Conservation (phyloP, 768 basidiomycete species). For the Trametes gibbosa region DNA sequence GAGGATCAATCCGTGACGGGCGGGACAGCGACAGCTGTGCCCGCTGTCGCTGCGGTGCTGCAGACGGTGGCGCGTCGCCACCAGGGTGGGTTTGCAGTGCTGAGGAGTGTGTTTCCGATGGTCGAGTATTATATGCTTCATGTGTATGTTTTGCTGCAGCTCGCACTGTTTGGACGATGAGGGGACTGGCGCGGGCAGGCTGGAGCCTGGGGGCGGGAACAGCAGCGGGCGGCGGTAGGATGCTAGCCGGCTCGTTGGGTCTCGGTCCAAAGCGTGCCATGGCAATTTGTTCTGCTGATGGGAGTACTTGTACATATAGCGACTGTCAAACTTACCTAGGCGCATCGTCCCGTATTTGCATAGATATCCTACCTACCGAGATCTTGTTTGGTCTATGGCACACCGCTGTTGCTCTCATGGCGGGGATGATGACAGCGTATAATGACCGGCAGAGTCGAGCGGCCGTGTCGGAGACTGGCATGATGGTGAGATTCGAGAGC, state of each 20-base stretch:
- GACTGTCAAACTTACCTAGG: background rate
- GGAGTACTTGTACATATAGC: constrained; percentile 1
- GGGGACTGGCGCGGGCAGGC: no score
- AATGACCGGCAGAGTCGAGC: no score
- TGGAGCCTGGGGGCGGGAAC: background rate
- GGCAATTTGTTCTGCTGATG: constrained; percentile 10
- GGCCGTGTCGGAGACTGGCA: no score
- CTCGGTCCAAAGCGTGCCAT: constrained; percentile 4
- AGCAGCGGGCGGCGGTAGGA: background rate
- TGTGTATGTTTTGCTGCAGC: constrained; percentile 26
- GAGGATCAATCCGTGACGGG: constrained; percentile 6
- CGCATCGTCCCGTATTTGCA: background rate
- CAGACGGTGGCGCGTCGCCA: constrained; percentile 20
- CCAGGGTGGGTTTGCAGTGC: constrained; percentile 23
- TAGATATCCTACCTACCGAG: background rate
- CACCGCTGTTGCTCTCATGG: background rate
- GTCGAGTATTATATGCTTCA: constrained; percentile 28
- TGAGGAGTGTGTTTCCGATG: constrained; percentile 19
- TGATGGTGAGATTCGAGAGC: background rate
- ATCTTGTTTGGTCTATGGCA: background rate
- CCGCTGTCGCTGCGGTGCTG: constrained; percentile 1
- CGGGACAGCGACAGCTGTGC: constrained; percentile 1
- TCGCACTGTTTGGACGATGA: constrained; percentile 20
- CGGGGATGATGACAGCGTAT: no score
- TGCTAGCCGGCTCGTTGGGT: background rate